These are phyloP conservation scores for Ophiorrhiza pumila DNA, from an alignment of 257 asterid species.

Conservation along the genomic window DNA sequence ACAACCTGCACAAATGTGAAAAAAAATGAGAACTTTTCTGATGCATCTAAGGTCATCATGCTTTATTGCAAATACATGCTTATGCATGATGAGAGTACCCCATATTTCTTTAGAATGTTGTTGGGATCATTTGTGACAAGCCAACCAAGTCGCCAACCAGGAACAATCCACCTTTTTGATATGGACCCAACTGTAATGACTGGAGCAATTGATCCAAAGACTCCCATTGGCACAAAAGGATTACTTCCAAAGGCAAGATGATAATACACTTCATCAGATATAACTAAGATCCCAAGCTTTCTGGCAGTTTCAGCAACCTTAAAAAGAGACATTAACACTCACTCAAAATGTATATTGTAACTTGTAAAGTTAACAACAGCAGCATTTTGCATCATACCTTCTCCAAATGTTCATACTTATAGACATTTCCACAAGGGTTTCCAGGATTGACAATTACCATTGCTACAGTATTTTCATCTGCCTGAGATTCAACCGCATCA, in stretches of 20 bases:
- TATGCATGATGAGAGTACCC: slow-evolving; percentile 37
- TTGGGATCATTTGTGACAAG: slow-evolving; percentile 58
- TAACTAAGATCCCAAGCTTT: slow-evolving; percentile 74
- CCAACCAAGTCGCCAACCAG: slow-evolving; percentile 95
- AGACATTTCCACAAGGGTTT: slow-evolving; percentile 93
- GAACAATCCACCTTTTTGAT: slow-evolving; percentile 85
- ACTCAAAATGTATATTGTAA: background rate
- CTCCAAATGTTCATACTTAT: slow-evolving; percentile 59
- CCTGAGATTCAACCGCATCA: slow-evolving; percentile 56
- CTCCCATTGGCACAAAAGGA: slow-evolving; percentile 85
- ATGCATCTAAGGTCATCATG: background rate
- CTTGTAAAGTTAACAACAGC: background rate
- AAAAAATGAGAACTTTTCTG: slow-evolving; percentile 9
- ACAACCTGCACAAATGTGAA: slow-evolving; percentile 51
- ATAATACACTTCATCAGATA: slow-evolving; percentile 78
- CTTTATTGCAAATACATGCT: background rate
- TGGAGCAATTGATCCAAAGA: slow-evolving; percentile 67
- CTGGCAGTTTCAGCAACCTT: slow-evolving; percentile 80
- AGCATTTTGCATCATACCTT: slow-evolving; percentile 42
- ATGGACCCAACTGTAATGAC: slow-evolving; percentile 70
- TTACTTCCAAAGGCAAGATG: slow-evolving; percentile 68
- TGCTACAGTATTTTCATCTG: slow-evolving; percentile 77
- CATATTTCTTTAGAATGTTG: slow-evolving; percentile 55
- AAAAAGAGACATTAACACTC: background rate
- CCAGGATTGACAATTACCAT: slow-evolving; percentile 90